Evolutionary conservation across 257 asterid species (phyloP).

Genomic region (Solanum dulcamara): DNA sequence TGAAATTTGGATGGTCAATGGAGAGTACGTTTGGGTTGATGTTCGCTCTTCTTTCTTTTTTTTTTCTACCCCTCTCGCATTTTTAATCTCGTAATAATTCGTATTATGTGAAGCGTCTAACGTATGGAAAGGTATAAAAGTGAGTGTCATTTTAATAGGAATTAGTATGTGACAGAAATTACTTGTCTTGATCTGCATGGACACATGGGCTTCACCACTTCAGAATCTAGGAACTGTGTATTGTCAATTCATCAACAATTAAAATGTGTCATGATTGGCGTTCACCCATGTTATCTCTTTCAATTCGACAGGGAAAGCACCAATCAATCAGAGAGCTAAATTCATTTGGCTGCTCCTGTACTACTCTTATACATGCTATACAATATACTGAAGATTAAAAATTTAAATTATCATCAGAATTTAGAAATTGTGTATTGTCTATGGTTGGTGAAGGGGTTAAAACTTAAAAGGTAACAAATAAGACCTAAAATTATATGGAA

Average conservation of each 20-base stretch:
- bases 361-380: neutral
- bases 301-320: neutral
- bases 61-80: neutral
- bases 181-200: neutral
- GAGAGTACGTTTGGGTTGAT: neutral
- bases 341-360: neutral
- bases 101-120: neutral
- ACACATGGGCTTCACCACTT: neutral
- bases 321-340: neutral
- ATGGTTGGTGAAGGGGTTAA: neutral
- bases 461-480: neutral
- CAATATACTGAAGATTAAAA: no score
- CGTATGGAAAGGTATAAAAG: neutral
- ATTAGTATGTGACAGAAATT: neutral
- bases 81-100: neutral
- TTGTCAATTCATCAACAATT: neutral
- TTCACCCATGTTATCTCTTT: neutral
- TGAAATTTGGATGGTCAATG: neutral
- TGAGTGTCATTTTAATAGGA: neutral
- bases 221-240: neutral
- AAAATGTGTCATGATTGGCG: neutral
- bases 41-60: neutral
- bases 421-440: neutral
- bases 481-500: neutral
- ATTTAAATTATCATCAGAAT: neutral